These are phyloP conservation scores for Ophiosphaerella herpotricha DNA, from an alignment of 2,329 filamentous ascomycete genomes.

Conservation along the genomic window DNA sequence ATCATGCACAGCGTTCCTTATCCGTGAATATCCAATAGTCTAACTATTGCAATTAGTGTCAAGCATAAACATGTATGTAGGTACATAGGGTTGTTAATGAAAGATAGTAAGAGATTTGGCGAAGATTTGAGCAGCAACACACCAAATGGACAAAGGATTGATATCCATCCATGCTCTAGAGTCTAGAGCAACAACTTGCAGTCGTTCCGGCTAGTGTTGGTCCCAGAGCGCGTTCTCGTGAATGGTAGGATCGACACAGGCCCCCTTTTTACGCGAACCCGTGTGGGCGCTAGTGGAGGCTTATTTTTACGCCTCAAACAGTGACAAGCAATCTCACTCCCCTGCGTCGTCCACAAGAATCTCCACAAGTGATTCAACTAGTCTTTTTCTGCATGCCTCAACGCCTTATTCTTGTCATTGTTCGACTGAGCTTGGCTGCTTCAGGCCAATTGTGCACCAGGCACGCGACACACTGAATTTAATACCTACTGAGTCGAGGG, in stretches of 20 bases:
- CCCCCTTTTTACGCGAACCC: conserved; percentile 10
- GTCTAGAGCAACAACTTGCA: neutral
- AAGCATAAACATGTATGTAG: neutral
- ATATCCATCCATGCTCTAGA: neutral
- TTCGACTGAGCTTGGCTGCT: neutral
- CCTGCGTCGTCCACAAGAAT: neutral
- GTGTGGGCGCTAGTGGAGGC: conserved; percentile 12
- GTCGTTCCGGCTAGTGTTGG: conserved; percentile 2
- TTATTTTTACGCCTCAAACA: conserved; percentile 19
- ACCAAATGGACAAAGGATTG: too few species aligned
- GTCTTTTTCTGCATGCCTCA: neutral
- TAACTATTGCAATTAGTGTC: neutral
- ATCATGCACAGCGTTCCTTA: conserved; percentile 2
- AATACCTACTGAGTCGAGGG: neutral
- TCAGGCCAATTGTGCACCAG: neutral
- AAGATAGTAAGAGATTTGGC: too few species aligned
- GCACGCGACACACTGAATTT: neutral
- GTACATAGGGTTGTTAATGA: too few species aligned
- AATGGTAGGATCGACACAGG: conserved; percentile 4
- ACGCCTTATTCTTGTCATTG: too few species aligned
- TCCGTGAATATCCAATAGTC: conserved; percentile 2
- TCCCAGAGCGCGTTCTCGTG: neutral
- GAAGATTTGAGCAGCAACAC: too few species aligned
- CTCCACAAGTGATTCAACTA: neutral
- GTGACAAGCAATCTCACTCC: neutral